phyloP scores from a whole-genome alignment of 768 basidiomycete genomes.

The Panaeolus cyanescens region DNA sequence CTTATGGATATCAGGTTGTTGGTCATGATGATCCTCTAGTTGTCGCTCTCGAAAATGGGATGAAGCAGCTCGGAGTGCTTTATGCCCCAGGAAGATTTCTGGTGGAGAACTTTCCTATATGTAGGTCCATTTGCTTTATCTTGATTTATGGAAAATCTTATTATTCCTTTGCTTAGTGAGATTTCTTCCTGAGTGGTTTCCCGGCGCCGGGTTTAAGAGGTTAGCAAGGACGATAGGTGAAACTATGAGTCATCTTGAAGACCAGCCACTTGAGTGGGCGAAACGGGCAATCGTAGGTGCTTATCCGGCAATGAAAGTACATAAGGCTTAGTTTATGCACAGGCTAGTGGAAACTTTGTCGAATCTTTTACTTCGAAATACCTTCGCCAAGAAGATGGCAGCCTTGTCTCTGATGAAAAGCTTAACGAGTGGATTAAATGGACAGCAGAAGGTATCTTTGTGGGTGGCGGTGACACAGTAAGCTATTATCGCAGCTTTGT shows the following conservation, averaged over 20 bases:
- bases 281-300: conserved; percentile 29
- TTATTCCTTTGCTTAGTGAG: conserved; percentile 27
- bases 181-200: conserved; percentile 43
- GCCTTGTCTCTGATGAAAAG: conserved; percentile 18
- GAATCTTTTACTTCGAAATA: conserved; percentile 36
- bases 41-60: conserved; percentile 29
- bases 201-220: conserved; percentile 42
- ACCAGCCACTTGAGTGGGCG: conserved; percentile 31
- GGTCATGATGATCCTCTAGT: conserved; percentile 36
- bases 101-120: conserved; percentile 40
- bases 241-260: conserved; percentile 20
- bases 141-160: not conserved
- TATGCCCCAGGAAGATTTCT: conserved; percentile 34
- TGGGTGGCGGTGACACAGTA: conserved; percentile 43
- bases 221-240: conserved; percentile 17
- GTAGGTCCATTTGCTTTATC: conserved; percentile 24
- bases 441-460: conserved; percentile 29
- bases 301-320: not conserved
- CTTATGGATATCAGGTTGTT: conserved; percentile 41
- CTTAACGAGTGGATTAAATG: conserved; percentile 29
- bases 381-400: conserved; percentile 23
- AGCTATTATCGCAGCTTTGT: conserved; percentile 3
- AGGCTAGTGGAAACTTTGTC: conserved; percentile 15
- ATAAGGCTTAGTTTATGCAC: not conserved
- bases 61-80: conserved; percentile 23